Base-by-base conservation (phyloP, 441 rosid species). In the Pelargonium exstipulatum region DNA sequence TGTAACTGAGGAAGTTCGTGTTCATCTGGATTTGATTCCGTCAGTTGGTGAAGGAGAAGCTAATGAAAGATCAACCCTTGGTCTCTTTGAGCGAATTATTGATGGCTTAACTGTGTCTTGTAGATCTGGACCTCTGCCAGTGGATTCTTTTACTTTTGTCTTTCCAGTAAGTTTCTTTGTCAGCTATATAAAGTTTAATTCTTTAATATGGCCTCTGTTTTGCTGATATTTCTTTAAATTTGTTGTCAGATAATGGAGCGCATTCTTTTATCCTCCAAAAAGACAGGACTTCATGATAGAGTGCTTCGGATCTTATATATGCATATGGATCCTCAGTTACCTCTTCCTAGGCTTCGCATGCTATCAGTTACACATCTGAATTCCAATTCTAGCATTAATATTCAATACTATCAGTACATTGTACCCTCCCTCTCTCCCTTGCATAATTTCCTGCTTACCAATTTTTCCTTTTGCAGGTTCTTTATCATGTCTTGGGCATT, bases 311-410 rank as follows among this genome's bases (percentile, higher is more conserved):
- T 95, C 80, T 80, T 95, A 75, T 87, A 80, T 80, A 68, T 90
- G 87, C 99, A 95, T 78, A 74, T 89, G 85, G 99, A 95, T 83
- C 93, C 99, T 43, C 83, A 89, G 71, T 80, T 92, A 69, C 99
- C 95, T 16, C 93, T 91, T 85, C 98, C 98, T n/a, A 87, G 99
- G 79, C 89, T 96, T 72, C 90, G 84, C 71, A 93, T 96, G 99
- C 70, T 93, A 84, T 90, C 97, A 74, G 99, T 96, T 85, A 80
- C 2, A 22, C 70, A 72, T 68, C 79, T 69, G 74, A 71, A 70
- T 76, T 78, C 77, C 85, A 57, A 66, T 40, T 62, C 53, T 72
- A 42, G 17, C 2, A 9, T 26, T 1, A 12, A 13, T 12, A 24
- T 24, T 24, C 26, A 24, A 24, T 24, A 24, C 17, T 61, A 26